Percentiles rank a stretch among this genome's conserved stretches.
Conservation (phyloP, 2,329 filamentous ascomycete genomes). For the Ophiostoma piceae region DNA sequence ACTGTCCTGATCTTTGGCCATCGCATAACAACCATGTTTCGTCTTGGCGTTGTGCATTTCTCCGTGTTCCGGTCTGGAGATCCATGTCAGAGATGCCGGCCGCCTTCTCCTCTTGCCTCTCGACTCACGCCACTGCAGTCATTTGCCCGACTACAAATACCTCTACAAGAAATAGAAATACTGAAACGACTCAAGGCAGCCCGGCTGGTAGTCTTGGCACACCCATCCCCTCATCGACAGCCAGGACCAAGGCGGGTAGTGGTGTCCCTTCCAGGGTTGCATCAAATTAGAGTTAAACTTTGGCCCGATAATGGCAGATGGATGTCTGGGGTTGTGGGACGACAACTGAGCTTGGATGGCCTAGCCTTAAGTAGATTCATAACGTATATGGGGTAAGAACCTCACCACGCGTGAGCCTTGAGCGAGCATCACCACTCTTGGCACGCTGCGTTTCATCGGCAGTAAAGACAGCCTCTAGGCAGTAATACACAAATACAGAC, state of each 20-base stretch:
- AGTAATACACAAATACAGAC: background rate
- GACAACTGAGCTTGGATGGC: background rate
- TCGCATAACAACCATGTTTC: conserved; percentile 17
- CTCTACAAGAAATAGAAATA: background rate
- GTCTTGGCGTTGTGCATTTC: conserved; percentile 24
- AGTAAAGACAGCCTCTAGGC: background rate
- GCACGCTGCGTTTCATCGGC: background rate
- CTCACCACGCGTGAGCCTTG: background rate
- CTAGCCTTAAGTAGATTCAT: too few relatives aligned
- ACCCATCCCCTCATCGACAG: conserved; percentile 20
- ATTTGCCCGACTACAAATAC: background rate
- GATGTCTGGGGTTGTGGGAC: background rate
- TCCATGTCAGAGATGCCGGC: conserved; percentile 22
- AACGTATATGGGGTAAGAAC: too few relatives aligned
- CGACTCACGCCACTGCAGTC: background rate
- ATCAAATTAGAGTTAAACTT: background rate
- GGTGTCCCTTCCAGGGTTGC: conserved; percentile 13
- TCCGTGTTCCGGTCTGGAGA: conserved; percentile 25
- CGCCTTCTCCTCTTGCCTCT: background rate
- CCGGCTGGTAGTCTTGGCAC: conserved; percentile 19
- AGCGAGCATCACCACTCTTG: background rate
- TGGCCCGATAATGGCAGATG: background rate
- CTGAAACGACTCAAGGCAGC: background rate
- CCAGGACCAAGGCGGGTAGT: conserved; percentile 14
- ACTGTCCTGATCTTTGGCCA: background rate